Evolutionary conservation across 2,329 filamentous ascomycete genomes (phyloP).

Genomic region (Xylariaceae sp.): DNA sequence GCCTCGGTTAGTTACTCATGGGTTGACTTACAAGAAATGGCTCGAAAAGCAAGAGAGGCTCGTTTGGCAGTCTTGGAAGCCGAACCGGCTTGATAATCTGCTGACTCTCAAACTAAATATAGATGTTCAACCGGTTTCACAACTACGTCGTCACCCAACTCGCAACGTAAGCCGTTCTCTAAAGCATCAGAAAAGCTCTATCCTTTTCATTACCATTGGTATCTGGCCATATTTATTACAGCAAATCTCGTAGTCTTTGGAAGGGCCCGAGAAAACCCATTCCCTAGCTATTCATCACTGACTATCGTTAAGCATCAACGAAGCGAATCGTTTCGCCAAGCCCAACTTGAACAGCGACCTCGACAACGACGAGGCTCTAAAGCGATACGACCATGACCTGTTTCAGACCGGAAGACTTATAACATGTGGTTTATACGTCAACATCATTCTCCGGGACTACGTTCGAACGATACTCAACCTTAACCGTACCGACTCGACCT

Average conservation of each 20-base stretch:
- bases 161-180: slow-evolving; percentile 37
- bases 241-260: too few species aligned
- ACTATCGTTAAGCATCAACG: slow-evolving; percentile 58
- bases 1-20: too few species aligned
- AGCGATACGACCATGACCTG: slow-evolving; percentile 70
- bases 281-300: too few species aligned
- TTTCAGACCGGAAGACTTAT: slow-evolving; percentile 77
- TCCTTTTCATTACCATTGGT: too few species aligned
- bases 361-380: slow-evolving; percentile 52
- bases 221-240: too few species aligned
- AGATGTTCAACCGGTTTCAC: slow-evolving; percentile 79
- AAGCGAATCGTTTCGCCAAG: slow-evolving; percentile 65
- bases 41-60: too few species aligned
- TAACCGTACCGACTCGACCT: slow-evolving; percentile 68
- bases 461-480: slow-evolving; percentile 73
- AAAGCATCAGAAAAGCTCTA: too few species aligned
- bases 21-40: too few species aligned
- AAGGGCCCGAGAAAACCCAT: too few species aligned
- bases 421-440: slow-evolving; percentile 71
- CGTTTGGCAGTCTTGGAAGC: too few species aligned
- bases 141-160: slow-evolving; percentile 80
- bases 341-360: slow-evolving; percentile 43
- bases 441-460: slow-evolving; percentile 74
- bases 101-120: too few species aligned
- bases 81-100: too few species aligned